A percentile compares a stretch with the other conserved stretches of the same genome.
phyloP scores from a whole-genome alignment of 1,284 basidiomycete genomes.

The Neolentinus lepideus region DNA sequence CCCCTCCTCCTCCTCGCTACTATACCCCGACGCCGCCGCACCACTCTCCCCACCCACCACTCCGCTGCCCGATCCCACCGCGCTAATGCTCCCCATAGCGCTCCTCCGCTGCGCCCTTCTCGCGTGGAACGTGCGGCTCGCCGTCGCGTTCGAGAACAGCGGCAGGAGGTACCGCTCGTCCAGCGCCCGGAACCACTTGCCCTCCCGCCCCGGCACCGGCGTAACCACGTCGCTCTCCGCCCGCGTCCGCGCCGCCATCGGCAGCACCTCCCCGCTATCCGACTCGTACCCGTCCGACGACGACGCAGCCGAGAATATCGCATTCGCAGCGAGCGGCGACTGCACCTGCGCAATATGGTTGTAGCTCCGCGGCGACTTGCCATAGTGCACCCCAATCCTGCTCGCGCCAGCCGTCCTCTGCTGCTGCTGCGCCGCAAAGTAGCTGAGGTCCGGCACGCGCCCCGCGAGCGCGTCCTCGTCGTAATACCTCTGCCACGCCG shows the following conservation, averaged over 20 bases:
- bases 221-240: conserved; percentile 15
- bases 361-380: conserved; percentile 32
- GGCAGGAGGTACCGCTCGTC: conserved; percentile 95
- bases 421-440: conserved; percentile 27
- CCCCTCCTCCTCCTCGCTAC: conserved; percentile 39
- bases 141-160: conserved; percentile 91
- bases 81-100: conserved; percentile 18
- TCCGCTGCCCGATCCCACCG: conserved; percentile 14
- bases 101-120: conserved; percentile 53
- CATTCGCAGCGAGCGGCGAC: conserved; percentile 21
- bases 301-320: conserved; percentile 42
- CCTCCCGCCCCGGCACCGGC: conserved; percentile 20
- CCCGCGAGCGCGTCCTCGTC: conserved; percentile 34
- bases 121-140: conserved; percentile 82
- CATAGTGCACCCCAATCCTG: conserved; percentile 47
- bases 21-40: conserved; percentile 35
- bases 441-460: conserved; percentile 17
- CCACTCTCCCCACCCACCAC: conserved; percentile 18
- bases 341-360: conserved; percentile 48
- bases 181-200: conserved; percentile 93
- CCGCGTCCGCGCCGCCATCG: conserved; percentile 39
- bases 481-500: conserved; percentile 34
- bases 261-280: conserved; percentile 70
- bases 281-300: conserved; percentile 74
- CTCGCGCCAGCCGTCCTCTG: conserved; percentile 23